phyloP scores from a whole-genome alignment of 192 early-diverging fungal species.

The Coemansia sp. region DNA sequence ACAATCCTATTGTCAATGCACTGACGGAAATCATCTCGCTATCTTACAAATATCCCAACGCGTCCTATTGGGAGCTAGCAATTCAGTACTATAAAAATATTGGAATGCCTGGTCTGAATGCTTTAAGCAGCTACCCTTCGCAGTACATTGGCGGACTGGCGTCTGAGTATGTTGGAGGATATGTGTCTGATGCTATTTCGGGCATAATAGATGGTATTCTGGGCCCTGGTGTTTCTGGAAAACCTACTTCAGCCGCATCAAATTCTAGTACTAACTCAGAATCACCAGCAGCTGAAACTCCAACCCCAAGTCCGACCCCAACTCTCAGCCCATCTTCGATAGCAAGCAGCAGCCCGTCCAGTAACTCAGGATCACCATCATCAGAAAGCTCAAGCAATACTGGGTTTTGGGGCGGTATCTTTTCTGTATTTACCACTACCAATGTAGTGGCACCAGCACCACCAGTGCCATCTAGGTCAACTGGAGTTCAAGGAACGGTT shows the following conservation, averaged over 20 bases:
- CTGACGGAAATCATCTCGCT: slow-evolving; percentile 21
- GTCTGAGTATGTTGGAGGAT: slow-evolving; percentile 29
- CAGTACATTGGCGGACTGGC: slow-evolving; percentile 34
- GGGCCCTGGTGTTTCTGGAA: background rate
- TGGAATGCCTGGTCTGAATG: slow-evolving; percentile 32
- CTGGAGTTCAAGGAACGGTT: background rate
- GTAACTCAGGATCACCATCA: too few species aligned
- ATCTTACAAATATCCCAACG: slow-evolving; percentile 29
- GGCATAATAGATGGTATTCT: slow-evolving; percentile 12
- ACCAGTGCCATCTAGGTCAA: too few species aligned
- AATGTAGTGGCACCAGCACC: background rate
- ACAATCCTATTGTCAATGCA: slow-evolving; percentile 10
- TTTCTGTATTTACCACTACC: background rate
- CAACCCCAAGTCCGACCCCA: background rate
- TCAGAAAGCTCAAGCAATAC: background rate
- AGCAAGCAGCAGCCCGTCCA: slow-evolving; percentile 1
- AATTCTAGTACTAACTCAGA: background rate
- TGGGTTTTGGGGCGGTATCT: background rate
- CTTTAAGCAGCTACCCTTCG: slow-evolving; percentile 18
- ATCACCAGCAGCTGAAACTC: background rate
- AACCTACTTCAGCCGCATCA: background rate
- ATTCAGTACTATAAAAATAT: slow-evolving; percentile 32
- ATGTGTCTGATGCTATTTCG: slow-evolving; percentile 31
- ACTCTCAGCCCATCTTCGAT: background rate
- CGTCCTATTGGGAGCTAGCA: slow-evolving; percentile 23